Evolutionary conservation across 768 basidiomycete genomes (phyloP), one percentile per base, ranked within the genome.

Genomic region (Suillus luteus): DNA sequence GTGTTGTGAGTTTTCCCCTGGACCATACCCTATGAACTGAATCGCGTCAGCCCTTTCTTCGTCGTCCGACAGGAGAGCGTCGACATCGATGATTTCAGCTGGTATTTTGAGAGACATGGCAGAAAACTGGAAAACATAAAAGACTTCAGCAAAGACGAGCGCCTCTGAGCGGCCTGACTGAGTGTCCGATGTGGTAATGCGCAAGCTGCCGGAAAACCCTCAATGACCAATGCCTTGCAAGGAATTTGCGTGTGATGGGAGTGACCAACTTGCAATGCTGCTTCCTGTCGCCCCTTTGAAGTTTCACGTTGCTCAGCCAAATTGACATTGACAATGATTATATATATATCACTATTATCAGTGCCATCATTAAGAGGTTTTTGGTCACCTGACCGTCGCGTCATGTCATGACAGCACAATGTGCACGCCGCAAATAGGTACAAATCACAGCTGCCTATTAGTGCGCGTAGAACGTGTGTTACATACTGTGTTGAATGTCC

Each of bases 51-150:
- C 19, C 6, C 11, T n/a, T n/a, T 54, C 52, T 1, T 27, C 55
- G 9, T 54, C 52, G 17, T 27, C 55, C 15, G 37, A 57, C 10
- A 40, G 22, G 24, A 57, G 5, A 19, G 70, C 72, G 51, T 75
- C 73, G 59, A 75, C 67, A 51, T 75, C 73, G 10, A 75, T 76
- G 5, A 67, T 62, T 35, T 66, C 66, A 24, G 38, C 15, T 57
- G 55, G 38, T 40, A 27, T 15, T 17, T 27, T 40, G 55, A 38
- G 38, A 24, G 37, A 24, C 55, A 57, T 57, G 52, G n/a, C n/a
- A 54, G 19, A 3, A n/a, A 54, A n/a, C 31, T n/a, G 33, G 33
- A 33, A 33, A 33, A 35, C 51, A 10, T 24, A 27, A 24, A 14
- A 57, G 38, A 57, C 5, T 57, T 40, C 15, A 24, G 24, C 15